A percentile compares a stretch with the other conserved stretches of the same genome.
These are phyloP conservation scores for Lenwebbia sp. DNA, from an alignment of 345 rosid species.

Conservation along the genomic window DNA sequence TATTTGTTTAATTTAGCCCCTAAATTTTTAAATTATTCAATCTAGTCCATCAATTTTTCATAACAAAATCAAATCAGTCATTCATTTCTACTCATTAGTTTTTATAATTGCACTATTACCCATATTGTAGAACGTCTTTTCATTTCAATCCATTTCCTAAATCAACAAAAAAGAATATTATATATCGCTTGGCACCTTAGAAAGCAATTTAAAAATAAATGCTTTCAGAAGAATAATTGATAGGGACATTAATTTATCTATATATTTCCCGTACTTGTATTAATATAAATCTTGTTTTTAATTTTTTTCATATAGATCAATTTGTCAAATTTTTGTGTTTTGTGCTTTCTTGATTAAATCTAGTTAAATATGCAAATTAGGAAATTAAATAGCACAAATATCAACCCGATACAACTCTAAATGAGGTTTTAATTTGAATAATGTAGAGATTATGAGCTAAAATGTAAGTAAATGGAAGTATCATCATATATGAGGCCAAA, in stretches of 20 bases:
- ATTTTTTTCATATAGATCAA: too few species aligned
- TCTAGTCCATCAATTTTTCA: background rate
- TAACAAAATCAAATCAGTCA: background rate
- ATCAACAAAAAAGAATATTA: background rate
- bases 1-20: background rate
- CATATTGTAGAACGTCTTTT: background rate
- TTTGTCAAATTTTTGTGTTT: background rate
- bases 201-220: too few species aligned
- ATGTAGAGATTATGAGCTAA: background rate
- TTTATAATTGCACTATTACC: background rate
- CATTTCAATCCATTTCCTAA: background rate
- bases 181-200: too few species aligned
- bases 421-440: too few species aligned
- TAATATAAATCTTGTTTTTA: background rate
- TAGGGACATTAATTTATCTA: background rate
- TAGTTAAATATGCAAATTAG: background rate
- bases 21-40: background rate
- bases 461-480: too few species aligned
- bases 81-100: background rate
- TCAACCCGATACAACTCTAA: background rate
- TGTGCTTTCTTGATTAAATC: background rate
- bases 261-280: too few species aligned
- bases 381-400: background rate
- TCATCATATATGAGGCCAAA: background rate
- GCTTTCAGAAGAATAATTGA: background rate